These are phyloP conservation scores for Corylus heterophylla DNA, from an alignment of 306 rosid genomes.

Conservation along the genomic window DNA sequence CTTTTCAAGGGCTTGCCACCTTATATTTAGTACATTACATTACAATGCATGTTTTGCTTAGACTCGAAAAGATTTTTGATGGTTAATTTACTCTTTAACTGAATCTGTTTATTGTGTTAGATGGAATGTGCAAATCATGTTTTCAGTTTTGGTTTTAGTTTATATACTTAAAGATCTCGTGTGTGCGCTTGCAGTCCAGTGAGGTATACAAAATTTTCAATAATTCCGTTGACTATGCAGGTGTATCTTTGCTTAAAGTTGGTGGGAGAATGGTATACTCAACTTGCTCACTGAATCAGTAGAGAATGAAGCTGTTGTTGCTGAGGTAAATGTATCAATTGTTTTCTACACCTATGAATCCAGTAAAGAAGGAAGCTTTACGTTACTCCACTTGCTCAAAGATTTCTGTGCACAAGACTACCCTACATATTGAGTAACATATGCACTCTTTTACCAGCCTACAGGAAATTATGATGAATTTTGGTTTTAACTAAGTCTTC, in stretches of 20 bases:
- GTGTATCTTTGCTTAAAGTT: slow-evolving; percentile 80
- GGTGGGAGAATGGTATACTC: slow-evolving; percentile 98
- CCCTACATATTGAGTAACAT: background rate
- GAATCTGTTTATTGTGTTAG: slow-evolving; percentile 15
- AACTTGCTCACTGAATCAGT: slow-evolving; percentile 96
- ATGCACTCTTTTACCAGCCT: background rate
- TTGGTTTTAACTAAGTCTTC: background rate
- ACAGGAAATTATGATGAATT: background rate
- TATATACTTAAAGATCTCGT: background rate
- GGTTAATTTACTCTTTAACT: slow-evolving; percentile 12
- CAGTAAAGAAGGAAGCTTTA: background rate
- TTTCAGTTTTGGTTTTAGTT: slow-evolving; percentile 11
- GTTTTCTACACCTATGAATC: background rate
- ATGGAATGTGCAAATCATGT: slow-evolving; percentile 6
- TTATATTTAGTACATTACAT: slow-evolving; percentile 3
- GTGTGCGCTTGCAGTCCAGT: background rate
- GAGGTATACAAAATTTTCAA: slow-evolving; percentile 5
- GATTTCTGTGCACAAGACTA: slow-evolving; percentile 4
- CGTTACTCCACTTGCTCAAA: background rate
- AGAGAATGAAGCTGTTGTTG: slow-evolving; percentile 97
- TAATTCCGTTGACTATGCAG: slow-evolving; percentile 44
- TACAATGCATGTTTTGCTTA: slow-evolving; percentile 15
- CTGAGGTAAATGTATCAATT: slow-evolving; percentile 62
- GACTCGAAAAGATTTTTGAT: slow-evolving; percentile 15
- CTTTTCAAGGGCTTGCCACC: background rate